phyloP scores from a whole-genome alignment of 2,329 filamentous ascomycete genomes.

The Epicoccum nigrum region DNA sequence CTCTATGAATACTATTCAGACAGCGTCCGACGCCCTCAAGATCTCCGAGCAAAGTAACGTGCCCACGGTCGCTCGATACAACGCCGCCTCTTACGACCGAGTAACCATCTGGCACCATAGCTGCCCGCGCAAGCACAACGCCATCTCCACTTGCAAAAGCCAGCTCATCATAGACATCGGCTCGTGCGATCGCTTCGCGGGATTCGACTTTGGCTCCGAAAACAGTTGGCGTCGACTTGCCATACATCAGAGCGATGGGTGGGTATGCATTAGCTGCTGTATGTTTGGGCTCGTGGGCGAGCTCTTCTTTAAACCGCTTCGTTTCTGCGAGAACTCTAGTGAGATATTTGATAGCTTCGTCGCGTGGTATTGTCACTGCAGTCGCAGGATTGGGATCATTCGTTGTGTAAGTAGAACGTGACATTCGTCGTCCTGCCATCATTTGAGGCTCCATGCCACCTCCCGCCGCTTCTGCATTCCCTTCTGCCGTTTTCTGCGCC shows the following conservation, averaged over 20 bases:
- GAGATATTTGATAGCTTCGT: constrained; percentile 70
- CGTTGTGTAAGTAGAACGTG: constrained; percentile 27
- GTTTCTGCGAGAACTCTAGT: constrained; percentile 73
- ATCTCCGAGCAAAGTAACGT: constrained; percentile 87
- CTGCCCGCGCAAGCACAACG: constrained; percentile 82
- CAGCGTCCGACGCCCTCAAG: constrained; percentile 79
- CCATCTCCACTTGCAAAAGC: constrained; percentile 88
- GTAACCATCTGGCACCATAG: constrained; percentile 85
- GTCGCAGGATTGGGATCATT: constrained; percentile 40
- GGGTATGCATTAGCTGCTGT: constrained; percentile 76
- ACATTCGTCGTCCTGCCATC: constrained; percentile 39
- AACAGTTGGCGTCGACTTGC: constrained; percentile 84
- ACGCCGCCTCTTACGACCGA: constrained; percentile 73
- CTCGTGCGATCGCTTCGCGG: constrained; percentile 73
- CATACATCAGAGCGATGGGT: constrained; percentile 81
- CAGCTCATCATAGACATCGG: constrained; percentile 84
- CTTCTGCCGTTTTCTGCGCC: constrained; percentile 35
- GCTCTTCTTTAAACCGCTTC: constrained; percentile 76
- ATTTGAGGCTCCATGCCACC: constrained; percentile 57
- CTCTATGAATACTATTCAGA: constrained; percentile 70
- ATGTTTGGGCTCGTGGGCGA: constrained; percentile 66
- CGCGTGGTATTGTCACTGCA: constrained; percentile 60
- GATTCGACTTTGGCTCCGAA: constrained; percentile 77
- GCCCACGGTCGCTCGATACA: constrained; percentile 80
- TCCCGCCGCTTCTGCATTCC: constrained; percentile 37